Percentiles rank a stretch among this genome's conserved stretches.
These are phyloP conservation scores for Xylaria sp. DNA, from an alignment of 2,329 filamentous ascomycete species.

Conservation along the genomic window DNA sequence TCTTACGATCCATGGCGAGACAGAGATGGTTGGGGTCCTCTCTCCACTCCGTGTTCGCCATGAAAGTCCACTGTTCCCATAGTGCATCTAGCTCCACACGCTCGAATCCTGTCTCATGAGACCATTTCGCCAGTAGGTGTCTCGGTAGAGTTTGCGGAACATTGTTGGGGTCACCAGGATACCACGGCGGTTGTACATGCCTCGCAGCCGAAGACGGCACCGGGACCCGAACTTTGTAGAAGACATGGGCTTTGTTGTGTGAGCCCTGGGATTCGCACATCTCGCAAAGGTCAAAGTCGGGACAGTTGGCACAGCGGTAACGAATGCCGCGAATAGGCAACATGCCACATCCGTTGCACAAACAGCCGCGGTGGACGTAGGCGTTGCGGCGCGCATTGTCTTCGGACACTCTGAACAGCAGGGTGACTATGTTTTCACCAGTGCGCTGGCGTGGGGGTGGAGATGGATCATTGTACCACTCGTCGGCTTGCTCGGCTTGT, in stretches of 20 bases:
- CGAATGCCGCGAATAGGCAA: constrained; percentile 90
- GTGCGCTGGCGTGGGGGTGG: constrained; percentile 53
- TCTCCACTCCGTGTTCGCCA: constrained; percentile 84
- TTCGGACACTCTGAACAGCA: constrained; percentile 91
- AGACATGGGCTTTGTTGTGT: constrained; percentile 90
- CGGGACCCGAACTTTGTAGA: constrained; percentile 93
- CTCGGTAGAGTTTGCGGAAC: constrained; percentile 71
- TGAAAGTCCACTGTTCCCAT: constrained; percentile 96
- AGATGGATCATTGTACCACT: constrained; percentile 58
- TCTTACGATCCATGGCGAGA: constrained; percentile 88
- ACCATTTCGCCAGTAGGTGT: constrained; percentile 69
- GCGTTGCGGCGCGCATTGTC: constrained; percentile 87
- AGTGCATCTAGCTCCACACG: constrained; percentile 87
- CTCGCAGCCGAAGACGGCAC: constrained; percentile 82
- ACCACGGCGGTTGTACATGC: constrained; percentile 83
- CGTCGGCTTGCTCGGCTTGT: constrained; percentile 48
- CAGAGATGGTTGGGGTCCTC: constrained; percentile 78
- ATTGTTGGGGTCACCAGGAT: constrained; percentile 82
- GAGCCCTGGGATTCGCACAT: constrained; percentile 80
- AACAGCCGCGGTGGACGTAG: constrained; percentile 90
- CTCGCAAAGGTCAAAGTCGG: constrained; percentile 95
- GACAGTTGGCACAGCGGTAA: constrained; percentile 94
- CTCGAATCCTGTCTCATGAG: constrained; percentile 78
- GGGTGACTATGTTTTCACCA: constrained; percentile 81
- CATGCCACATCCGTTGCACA: constrained; percentile 87